Evolutionary conservation across 2,329 filamentous ascomycete species (phyloP).

Genomic region (Stagonosporopsis tanaceti): DNA sequence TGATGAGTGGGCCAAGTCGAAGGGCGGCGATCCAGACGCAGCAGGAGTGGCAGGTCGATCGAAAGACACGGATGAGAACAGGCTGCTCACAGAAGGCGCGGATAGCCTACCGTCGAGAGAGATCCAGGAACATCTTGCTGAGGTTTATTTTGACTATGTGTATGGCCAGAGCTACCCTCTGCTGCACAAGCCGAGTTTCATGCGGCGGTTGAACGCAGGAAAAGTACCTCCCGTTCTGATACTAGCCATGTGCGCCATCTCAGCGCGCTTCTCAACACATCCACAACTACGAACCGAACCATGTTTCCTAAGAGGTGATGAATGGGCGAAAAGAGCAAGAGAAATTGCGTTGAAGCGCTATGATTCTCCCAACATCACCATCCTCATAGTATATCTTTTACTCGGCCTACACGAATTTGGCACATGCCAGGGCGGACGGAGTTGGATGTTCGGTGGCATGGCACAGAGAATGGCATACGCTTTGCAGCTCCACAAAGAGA

Average conservation of each 20-base stretch:
- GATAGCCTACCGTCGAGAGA: slow-evolving; percentile 85
- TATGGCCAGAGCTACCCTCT: slow-evolving; percentile 96
- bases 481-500: slow-evolving; percentile 88
- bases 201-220: slow-evolving; percentile 82
- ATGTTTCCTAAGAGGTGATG: slow-evolving; percentile 86
- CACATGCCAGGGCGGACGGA: slow-evolving; percentile 93
- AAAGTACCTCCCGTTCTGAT: slow-evolving; percentile 88
- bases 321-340: slow-evolving; percentile 87
- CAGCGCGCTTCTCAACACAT: slow-evolving; percentile 93
- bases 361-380: slow-evolving; percentile 95
- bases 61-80: slow-evolving; percentile 73
- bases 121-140: slow-evolving; percentile 89
- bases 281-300: slow-evolving; percentile 78
- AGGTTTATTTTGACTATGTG: slow-evolving; percentile 94
- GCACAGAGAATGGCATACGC: slow-evolving; percentile 98
- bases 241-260: slow-evolving; percentile 92
- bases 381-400: slow-evolving; percentile 87
- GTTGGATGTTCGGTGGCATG: slow-evolving; percentile 94
- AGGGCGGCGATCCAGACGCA: slow-evolving; percentile 59
- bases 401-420: slow-evolving; percentile 95
- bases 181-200: slow-evolving; percentile 96
- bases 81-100: slow-evolving; percentile 79
- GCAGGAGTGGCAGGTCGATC: slow-evolving; percentile 56
- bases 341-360: slow-evolving; percentile 87
- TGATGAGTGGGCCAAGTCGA: slow-evolving; percentile 77